phyloP scores from a whole-genome alignment of 2,329 filamentous ascomycete genomes.

The Ceratocystis ficicola region DNA sequence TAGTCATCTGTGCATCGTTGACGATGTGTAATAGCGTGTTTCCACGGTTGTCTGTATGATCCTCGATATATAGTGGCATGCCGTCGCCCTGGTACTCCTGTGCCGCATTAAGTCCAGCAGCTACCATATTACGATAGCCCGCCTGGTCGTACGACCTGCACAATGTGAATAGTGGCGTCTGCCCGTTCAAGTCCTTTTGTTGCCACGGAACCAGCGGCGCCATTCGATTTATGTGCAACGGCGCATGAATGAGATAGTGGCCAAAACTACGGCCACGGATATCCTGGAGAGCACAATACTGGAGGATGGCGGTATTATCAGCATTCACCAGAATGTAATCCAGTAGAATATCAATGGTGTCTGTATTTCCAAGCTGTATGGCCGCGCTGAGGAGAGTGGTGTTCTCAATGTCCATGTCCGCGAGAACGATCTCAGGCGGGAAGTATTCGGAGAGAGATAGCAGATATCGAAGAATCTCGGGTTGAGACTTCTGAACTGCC shows the following conservation, averaged over 20 bases:
- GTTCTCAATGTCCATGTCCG: conserved; percentile 79
- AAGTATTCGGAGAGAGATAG: conserved; percentile 67
- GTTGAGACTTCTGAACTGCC: conserved; percentile 61
- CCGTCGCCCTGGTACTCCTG: conserved; percentile 63
- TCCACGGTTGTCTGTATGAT: conserved; percentile 83
- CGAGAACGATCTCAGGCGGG: conserved; percentile 55
- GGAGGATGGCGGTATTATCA: conserved; percentile 43
- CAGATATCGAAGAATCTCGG: conserved; percentile 65
- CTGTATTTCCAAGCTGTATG: conserved; percentile 67
- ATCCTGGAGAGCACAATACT: conserved; percentile 67
- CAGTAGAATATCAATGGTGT: conserved; percentile 63
- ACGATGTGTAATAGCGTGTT: conserved; percentile 95
- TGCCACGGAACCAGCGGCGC: conserved; percentile 75
- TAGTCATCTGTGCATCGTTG: conserved; percentile 66
- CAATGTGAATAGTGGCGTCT: conserved; percentile 91
- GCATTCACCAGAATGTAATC: conserved; percentile 52
- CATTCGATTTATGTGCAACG: conserved; percentile 63
- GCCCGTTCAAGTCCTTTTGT: conserved; percentile 86
- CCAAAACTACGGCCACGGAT: conserved; percentile 75
- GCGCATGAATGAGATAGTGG: conserved; percentile 94
- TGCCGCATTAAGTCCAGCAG: conserved; percentile 63
- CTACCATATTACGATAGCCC: conserved; percentile 78
- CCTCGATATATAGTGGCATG: conserved; percentile 73
- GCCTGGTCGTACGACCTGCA: conserved; percentile 92
- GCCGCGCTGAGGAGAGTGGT: conserved; percentile 83